Evolutionary conservation across 2,329 filamentous ascomycete genomes (phyloP).

Genomic region (Xylaria polymorpha): DNA sequence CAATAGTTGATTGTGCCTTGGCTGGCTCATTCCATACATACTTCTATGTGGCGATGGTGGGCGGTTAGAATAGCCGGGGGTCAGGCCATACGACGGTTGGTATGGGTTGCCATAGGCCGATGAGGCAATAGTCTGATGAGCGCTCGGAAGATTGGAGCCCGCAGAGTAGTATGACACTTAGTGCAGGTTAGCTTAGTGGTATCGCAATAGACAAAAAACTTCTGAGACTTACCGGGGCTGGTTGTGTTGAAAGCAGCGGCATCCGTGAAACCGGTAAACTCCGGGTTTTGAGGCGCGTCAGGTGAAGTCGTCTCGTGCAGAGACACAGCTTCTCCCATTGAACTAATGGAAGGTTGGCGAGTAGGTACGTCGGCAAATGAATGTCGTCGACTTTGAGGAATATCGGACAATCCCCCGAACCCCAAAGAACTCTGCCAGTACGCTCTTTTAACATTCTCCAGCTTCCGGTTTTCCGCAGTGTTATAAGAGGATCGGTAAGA

Average conservation of each 20-base stretch:
- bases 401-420: constrained; percentile 70
- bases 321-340: constrained; percentile 63
- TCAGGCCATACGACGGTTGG: constrained; percentile 59
- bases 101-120: constrained; percentile 58
- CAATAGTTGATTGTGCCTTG: constrained; percentile 74
- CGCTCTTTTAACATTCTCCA: constrained; percentile 73
- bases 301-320: constrained; percentile 59
- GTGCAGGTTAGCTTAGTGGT: constrained; percentile 43
- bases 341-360: constrained; percentile 72
- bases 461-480: constrained; percentile 69
- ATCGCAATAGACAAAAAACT: neutral
- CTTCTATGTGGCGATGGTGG: constrained; percentile 71
- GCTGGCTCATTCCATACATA: constrained; percentile 70
- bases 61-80: constrained; percentile 60
- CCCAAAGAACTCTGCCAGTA: constrained; percentile 79
- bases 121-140: constrained; percentile 54
- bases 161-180: constrained; percentile 55
- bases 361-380: constrained; percentile 79
- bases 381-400: constrained; percentile 80
- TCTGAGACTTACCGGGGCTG: constrained; percentile 55
- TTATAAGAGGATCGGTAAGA: constrained; percentile 60
- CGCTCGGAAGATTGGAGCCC: constrained; percentile 46
- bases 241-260: constrained; percentile 52
- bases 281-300: constrained; percentile 58
- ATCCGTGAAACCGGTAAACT: constrained; percentile 58